phyloP scores from a whole-genome alignment of 345 rosid genomes.

The Leavenworthia alabamica region DNA sequence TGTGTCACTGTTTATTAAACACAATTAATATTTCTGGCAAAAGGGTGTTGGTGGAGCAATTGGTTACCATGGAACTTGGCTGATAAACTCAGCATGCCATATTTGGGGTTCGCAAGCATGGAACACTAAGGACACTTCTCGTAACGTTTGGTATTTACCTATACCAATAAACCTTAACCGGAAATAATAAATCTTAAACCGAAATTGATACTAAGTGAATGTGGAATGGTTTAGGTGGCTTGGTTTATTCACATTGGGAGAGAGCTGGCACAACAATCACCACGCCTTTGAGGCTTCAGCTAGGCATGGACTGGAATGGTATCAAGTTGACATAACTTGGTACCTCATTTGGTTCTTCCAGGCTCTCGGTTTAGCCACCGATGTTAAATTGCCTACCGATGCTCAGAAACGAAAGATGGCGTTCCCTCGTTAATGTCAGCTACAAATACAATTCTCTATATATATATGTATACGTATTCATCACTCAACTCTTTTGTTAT shows the following conservation, averaged over 20 bases:
- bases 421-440: conserved; percentile 11
- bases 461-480: too few species aligned
- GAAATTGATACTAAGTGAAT: neutral
- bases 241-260: conserved; percentile 70
- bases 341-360: conserved; percentile 51
- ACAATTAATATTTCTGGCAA: neutral
- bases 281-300: conserved; percentile 82
- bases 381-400: conserved; percentile 61
- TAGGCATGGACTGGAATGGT: conserved; percentile 82
- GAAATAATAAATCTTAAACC: neutral
- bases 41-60: conserved; percentile 59
- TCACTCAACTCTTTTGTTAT: neutral
- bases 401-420: conserved; percentile 53
- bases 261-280: conserved; percentile 94
- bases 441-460: too few species aligned
- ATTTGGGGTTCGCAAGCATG: conserved; percentile 78
- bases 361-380: conserved; percentile 60
- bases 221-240: conserved; percentile 55
- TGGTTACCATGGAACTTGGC: conserved; percentile 72
- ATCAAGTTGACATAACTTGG: conserved; percentile 84
- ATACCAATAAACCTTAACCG: neutral
- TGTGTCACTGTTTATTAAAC: neutral
- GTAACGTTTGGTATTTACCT: conserved; percentile 55
- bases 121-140: conserved; percentile 75
- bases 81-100: conserved; percentile 80